A percentile compares a stretch with the other conserved stretches of the same genome.
Conservation (phyloP, 75 land plant genomes). For the Isoetes taiwanensis region DNA sequence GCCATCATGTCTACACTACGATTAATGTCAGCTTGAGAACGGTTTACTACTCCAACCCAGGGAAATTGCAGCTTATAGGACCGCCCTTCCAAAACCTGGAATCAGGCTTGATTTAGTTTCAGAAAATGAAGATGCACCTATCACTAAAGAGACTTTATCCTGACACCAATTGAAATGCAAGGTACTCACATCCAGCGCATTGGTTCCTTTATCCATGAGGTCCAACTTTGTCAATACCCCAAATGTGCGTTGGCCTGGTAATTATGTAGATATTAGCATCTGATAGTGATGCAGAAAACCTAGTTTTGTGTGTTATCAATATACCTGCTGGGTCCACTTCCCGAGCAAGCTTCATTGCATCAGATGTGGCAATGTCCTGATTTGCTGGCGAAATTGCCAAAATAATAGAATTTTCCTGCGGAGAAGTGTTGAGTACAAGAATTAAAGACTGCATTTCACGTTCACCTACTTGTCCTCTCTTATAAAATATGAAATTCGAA, state of each 20-base stretch:
- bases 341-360: conserved; percentile 76
- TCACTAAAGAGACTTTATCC: too few relatives aligned
- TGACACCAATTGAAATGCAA: background rate
- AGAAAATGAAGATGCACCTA: too few relatives aligned
- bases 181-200: conserved; percentile 57
- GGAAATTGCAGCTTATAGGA: conserved; percentile 66
- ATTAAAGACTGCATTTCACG: too few relatives aligned
- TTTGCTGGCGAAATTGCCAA: conserved; percentile 80
- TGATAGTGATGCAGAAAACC: background rate
- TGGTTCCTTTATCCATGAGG: conserved; percentile 75
- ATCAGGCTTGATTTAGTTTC: too few relatives aligned
- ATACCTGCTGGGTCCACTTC: conserved; percentile 89
- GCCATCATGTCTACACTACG: conserved; percentile 94
- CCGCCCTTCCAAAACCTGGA: conserved; percentile 82
- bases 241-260: conserved; percentile 64
- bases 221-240: conserved; percentile 79
- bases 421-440: too few relatives aligned
- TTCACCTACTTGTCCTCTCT: too few relatives aligned
- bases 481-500: too few relatives aligned
- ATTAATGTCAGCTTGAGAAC: conserved; percentile 87
- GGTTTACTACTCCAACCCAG: conserved; percentile 96
- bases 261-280: background rate
- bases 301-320: background rate
- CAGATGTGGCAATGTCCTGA: conserved; percentile 91
- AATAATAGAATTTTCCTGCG: conserved; percentile 73